Conservation (phyloP, 495 filamentous ascomycete species). For the Rhizodiscina lignyota region DNA sequence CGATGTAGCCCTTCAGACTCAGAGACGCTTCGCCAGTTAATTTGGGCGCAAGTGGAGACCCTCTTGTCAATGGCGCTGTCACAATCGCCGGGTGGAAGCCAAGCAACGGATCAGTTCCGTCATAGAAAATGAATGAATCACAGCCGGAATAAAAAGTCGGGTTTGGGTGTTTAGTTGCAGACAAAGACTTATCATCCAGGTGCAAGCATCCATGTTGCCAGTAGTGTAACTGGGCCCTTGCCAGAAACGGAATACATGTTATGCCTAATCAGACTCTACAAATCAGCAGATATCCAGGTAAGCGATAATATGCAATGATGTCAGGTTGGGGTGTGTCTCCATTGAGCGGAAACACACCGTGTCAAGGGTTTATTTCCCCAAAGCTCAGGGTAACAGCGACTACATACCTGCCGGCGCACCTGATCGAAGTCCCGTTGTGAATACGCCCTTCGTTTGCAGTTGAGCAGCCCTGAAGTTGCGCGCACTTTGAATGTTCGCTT, state of each 20-base stretch:
- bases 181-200: neutral
- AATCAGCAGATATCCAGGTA: too few species aligned
- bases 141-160: constrained; percentile 16
- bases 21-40: too few species aligned
- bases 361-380: too few species aligned
- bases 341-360: too few species aligned
- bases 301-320: too few species aligned
- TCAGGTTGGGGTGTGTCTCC: too few species aligned
- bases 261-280: too few species aligned
- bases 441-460: neutral
- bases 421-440: neutral
- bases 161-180: constrained; percentile 11
- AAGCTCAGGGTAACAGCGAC: too few species aligned
- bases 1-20: too few species aligned
- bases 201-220: constrained; percentile 21
- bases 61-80: constrained; percentile 3
- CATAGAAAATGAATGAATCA: constrained; percentile 7
- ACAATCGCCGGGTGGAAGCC: constrained; percentile 12
- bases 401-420: neutral
- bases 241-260: neutral
- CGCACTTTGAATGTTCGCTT: neutral
- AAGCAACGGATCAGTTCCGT: constrained; percentile 12
- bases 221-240: constrained; percentile 4
- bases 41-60: too few species aligned
- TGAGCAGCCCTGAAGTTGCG: neutral